These are phyloP conservation scores for Ascoidea tarda DNA, from an alignment of 805 yeast species.

Conservation along the genomic window DNA sequence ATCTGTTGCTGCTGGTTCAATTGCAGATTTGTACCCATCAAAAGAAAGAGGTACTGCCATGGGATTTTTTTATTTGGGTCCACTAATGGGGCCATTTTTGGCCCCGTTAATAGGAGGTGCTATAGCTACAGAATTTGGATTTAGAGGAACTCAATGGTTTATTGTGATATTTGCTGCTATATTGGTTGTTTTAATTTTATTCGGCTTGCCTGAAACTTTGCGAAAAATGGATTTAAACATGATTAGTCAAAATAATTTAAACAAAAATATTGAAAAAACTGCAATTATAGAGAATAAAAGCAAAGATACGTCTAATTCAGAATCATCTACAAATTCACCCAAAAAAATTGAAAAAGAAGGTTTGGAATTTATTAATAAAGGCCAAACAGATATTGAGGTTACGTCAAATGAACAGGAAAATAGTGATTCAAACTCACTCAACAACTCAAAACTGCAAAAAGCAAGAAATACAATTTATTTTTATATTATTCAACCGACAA, in stretches of 20 bases:
- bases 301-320: no score
- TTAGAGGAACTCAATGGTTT: slow-evolving; percentile 87
- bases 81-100: slow-evolving; percentile 65
- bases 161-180: slow-evolving; percentile 53
- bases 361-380: not conserved
- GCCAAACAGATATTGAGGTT: not conserved
- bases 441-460: not conserved
- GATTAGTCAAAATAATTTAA: slow-evolving; percentile 9
- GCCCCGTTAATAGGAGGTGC: slow-evolving; percentile 78
- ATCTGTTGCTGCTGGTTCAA: slow-evolving; percentile 82
- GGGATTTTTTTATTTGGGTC: slow-evolving; percentile 73
- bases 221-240: slow-evolving; percentile 32
- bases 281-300: not conserved
- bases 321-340: not conserved
- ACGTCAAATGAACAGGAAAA: slow-evolving; percentile 7
- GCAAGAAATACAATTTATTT: slow-evolving; percentile 19
- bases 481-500: slow-evolving; percentile 31
- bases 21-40: slow-evolving; percentile 55
- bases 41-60: slow-evolving; percentile 64
- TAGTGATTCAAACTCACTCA: not conserved
- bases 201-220: slow-evolving; percentile 73
- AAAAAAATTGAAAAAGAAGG: slow-evolving; percentile 1
- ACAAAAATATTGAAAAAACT: slow-evolving; percentile 16
- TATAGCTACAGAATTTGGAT: slow-evolving; percentile 56
- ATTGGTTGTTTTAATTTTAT: slow-evolving; percentile 31